A percentile compares a stretch with the other conserved stretches of the same genome.
phyloP scores from a whole-genome alignment of 75 land plant genomes.

The Sequoiadendron giganteum region DNA sequence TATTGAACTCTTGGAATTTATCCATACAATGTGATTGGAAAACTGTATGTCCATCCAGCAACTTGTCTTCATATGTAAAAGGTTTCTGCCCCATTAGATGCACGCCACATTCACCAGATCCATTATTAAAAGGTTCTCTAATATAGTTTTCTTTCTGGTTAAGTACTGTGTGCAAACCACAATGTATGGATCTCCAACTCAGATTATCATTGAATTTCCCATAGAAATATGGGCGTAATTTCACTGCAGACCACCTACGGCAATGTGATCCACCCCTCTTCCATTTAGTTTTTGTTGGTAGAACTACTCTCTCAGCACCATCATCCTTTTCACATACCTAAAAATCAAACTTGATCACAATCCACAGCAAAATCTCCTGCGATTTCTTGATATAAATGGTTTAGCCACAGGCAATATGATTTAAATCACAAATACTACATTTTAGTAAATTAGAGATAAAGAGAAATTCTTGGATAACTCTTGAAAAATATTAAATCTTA shows the following conservation, averaged over 20 bases:
- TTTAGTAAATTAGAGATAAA: neutral
- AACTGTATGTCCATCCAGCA: constrained; percentile 14
- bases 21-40: constrained; percentile 30
- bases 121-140: constrained; percentile 28
- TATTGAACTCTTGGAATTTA: constrained; percentile 40
- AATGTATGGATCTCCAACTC: constrained; percentile 5
- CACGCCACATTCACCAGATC: constrained; percentile 33
- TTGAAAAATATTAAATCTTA: constrained; percentile 32
- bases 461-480: neutral
- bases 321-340: neutral
- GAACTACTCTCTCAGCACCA: neutral
- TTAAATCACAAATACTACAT: neutral
- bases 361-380: neutral
- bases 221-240: neutral
- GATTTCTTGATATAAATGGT: neutral
- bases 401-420: neutral
- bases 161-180: constrained; percentile 23
- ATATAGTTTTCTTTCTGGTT: constrained; percentile 24
- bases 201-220: neutral
- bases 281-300: neutral
- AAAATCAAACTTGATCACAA: constrained; percentile 4
- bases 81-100: constrained; percentile 36
- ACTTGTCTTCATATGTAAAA: constrained; percentile 26
- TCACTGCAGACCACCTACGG: neutral
- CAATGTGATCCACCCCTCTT: neutral